These are phyloP conservation scores for Flaveria floridana DNA, from an alignment of 140 eudicot species.

Conservation along the genomic window DNA sequence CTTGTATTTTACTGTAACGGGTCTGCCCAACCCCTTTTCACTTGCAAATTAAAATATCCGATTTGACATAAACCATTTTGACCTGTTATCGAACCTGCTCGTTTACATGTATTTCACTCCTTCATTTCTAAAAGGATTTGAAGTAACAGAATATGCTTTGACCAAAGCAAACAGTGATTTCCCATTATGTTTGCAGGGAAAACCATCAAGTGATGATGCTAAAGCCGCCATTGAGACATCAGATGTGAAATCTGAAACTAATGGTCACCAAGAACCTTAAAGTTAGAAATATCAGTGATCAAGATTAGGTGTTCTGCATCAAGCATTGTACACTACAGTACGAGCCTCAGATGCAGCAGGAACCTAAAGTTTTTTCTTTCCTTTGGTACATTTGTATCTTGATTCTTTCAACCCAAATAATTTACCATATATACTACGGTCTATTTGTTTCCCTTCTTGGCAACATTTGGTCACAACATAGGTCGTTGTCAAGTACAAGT, in stretches of 20 bases:
- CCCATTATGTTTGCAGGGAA: conserved; percentile 21
- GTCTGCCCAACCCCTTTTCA: background rate
- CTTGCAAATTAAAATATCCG: background rate
- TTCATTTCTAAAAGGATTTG: background rate
- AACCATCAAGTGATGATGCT: conserved; percentile 6
- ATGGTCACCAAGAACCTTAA: conserved; percentile 37
- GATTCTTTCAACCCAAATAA: conserved; percentile 19
- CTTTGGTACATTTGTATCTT: conserved; percentile 23
- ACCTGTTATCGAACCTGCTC: background rate
- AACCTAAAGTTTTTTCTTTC: background rate
- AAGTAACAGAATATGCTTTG: background rate
- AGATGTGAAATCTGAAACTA: conserved; percentile 31
- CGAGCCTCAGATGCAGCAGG: conserved; percentile 9
- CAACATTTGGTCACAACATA: background rate
- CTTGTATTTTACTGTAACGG: background rate
- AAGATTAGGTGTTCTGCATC: conserved; percentile 19
- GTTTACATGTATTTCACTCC: background rate
- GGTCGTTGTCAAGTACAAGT: background rate
- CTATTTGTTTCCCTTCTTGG: background rate
- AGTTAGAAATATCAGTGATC: conserved; percentile 26
- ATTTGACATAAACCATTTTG: conserved; percentile 3
- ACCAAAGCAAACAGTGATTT: conserved; percentile 3
- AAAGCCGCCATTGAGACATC: conserved; percentile 6
- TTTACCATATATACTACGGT: background rate
- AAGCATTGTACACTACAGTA: background rate